phyloP scores from a whole-genome alignment of 2,329 filamentous ascomycete species.

The Fusarium begoniae region DNA sequence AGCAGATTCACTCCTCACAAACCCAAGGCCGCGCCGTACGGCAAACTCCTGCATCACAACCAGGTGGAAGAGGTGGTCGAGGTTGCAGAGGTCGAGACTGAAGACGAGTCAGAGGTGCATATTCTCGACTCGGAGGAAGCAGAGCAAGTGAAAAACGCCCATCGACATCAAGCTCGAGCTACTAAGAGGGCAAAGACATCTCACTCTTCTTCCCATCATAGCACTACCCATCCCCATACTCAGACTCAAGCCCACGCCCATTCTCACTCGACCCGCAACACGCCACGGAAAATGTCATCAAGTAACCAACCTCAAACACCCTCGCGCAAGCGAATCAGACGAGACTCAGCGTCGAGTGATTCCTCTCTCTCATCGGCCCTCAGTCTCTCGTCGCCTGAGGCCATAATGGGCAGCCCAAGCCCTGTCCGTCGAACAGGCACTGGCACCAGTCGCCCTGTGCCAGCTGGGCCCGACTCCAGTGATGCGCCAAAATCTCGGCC shows the following conservation, averaged over 20 bases:
- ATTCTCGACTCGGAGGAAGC: conserved; percentile 12
- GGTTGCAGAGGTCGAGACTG: conserved; percentile 9
- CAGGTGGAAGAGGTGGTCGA: conserved; percentile 27
- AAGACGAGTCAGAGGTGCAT: conserved; percentile 12
- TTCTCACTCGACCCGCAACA: conserved; percentile 37
- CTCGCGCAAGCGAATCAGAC: conserved; percentile 47
- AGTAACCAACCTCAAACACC: conserved; percentile 47
- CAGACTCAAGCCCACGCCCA: conserved; percentile 26
- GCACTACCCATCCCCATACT: conserved; percentile 1
- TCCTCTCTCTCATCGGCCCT: conserved; percentile 54
- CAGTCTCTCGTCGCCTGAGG: conserved; percentile 53
- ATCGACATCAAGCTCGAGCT: conserved; percentile 38
- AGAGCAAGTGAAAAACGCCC: conserved; percentile 12
- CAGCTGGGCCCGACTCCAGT: conserved; percentile 43
- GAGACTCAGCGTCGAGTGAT: conserved; percentile 53
- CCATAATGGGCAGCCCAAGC: conserved; percentile 42
- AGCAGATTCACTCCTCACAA: conserved; percentile 54
- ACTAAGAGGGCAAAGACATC: conserved; percentile 51
- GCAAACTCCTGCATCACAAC: conserved; percentile 54
- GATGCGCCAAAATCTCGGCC: conserved; percentile 52
- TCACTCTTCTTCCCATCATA: conserved; percentile 35
- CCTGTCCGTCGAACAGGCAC: conserved; percentile 43
- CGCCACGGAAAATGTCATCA: conserved; percentile 41
- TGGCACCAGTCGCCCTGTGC: conserved; percentile 33
- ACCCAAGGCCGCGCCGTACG: conserved; percentile 61